These are phyloP conservation scores for Myrica gale DNA, from an alignment of 306 rosid genomes.

Conservation along the genomic window DNA sequence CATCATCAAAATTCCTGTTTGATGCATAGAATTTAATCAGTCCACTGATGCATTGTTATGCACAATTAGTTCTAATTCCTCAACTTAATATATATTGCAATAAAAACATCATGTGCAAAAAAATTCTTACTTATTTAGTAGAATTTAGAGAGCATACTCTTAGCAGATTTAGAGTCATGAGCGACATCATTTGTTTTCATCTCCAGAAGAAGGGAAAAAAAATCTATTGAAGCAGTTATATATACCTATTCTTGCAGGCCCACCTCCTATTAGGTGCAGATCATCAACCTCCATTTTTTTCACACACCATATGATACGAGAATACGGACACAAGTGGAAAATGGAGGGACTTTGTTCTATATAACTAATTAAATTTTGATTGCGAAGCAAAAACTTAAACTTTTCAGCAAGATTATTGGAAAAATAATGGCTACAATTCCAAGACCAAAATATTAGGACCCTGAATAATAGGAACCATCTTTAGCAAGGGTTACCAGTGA, in stretches of 20 bases:
- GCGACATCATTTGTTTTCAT: background rate
- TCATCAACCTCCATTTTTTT: background rate
- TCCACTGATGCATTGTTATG: constrained; percentile 16
- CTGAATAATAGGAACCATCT: background rate
- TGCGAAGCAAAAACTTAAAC: too few species aligned
- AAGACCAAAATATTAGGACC: too few species aligned
- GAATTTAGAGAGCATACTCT: too few species aligned
- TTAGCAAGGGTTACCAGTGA: background rate
- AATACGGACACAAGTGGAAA: background rate
- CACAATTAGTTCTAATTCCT: background rate
- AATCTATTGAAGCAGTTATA: background rate
- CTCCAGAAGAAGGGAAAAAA: background rate
- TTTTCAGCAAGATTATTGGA: too few species aligned
- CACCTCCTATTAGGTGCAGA: background rate
- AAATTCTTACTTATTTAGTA: too few species aligned
- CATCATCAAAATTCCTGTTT: constrained; percentile 85
- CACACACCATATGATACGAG: background rate
- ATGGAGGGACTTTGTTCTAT: background rate
- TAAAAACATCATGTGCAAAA: background rate
- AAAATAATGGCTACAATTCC: too few species aligned
- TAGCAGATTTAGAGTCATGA: background rate
- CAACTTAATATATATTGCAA: background rate
- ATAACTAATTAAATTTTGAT: too few species aligned
- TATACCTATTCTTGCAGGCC: background rate
- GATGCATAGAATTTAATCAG: constrained; percentile 28